Conservation (phyloP, 1,284 basidiomycete species). For the Microbotryum lychnidis-dioicae region DNA sequence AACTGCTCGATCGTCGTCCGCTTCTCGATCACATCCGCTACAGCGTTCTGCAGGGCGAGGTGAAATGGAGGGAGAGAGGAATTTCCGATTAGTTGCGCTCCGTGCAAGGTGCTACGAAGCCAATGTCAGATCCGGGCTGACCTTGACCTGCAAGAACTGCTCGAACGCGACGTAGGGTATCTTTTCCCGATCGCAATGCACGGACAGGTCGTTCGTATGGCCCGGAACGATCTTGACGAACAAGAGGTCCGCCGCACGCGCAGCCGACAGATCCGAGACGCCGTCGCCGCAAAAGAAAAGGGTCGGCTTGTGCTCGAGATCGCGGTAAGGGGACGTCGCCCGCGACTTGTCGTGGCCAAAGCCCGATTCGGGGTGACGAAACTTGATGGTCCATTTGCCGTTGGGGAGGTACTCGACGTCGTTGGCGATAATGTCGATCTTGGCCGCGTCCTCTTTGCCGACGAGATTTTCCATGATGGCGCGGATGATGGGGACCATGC, state of each 20-base stretch:
- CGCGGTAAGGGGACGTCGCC: slow-evolving; percentile 76
- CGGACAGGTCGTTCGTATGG: slow-evolving; percentile 69
- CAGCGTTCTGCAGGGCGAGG: slow-evolving; percentile 31
- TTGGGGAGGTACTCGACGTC: slow-evolving; percentile 57
- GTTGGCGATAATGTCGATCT: slow-evolving; percentile 85
- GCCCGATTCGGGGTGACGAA: slow-evolving; percentile 69
- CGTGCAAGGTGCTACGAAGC: too few relatives aligned
- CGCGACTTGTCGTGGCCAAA: slow-evolving; percentile 91
- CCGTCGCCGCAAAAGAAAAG: slow-evolving; percentile 94
- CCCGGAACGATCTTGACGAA: slow-evolving; percentile 72
- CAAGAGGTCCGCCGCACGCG: slow-evolving; percentile 75
- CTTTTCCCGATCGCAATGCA: slow-evolving; percentile 54
- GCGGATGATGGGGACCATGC: slow-evolving; percentile 85
- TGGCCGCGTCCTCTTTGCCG: slow-evolving; percentile 50
- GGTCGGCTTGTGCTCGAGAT: slow-evolving; percentile 60
- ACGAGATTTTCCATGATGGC: slow-evolving; percentile 66
- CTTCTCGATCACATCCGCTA: slow-evolving; percentile 58
- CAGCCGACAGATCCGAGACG: slow-evolving; percentile 81
- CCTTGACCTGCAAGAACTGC: slow-evolving; percentile 41
- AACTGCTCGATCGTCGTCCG: slow-evolving; percentile 42
- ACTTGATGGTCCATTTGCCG: slow-evolving; percentile 75
- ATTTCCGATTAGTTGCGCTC: too few relatives aligned
- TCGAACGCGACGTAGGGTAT: slow-evolving; percentile 42
- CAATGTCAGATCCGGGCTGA: slow-evolving; percentile 38
- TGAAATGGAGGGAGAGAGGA: too few relatives aligned